These are phyloP conservation scores for Suillus alpinus DNA, from an alignment of 768 basidiomycete species.

Conservation along the genomic window DNA sequence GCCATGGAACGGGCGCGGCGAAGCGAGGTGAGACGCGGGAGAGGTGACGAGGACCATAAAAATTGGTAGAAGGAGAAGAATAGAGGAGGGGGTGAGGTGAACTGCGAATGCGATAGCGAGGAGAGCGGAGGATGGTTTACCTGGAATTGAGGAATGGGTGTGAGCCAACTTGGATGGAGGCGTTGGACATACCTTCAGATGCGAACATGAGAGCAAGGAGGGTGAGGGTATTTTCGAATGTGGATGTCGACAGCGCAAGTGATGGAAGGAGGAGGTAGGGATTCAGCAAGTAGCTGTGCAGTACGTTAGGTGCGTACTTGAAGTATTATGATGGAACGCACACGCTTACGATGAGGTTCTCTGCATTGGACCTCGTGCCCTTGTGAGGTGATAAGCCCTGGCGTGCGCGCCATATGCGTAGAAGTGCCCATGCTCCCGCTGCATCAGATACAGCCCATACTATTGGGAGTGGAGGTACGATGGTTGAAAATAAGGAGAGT, in stretches of 20 bases:
- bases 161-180: not conserved
- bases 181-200: constrained; percentile 47
- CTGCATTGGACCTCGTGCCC: not conserved
- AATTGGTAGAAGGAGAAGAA: constrained; percentile 65
- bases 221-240: constrained; percentile 73
- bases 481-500: constrained; percentile 70
- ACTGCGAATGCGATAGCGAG: constrained; percentile 68
- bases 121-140: constrained; percentile 53
- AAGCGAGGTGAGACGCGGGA: constrained; percentile 67
- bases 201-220: constrained; percentile 71
- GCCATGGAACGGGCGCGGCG: constrained; percentile 40
- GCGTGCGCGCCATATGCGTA: constrained; percentile 65
- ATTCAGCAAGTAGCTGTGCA: constrained; percentile 77
- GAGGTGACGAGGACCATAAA: constrained; percentile 59
- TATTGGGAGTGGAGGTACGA: constrained; percentile 57
- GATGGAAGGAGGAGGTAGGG: constrained; percentile 83
- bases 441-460: constrained; percentile 74
- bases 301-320: constrained; percentile 10
- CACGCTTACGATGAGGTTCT: constrained; percentile 5
- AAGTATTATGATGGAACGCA: not conserved
- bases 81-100: constrained; percentile 70
- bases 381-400: constrained; percentile 52
- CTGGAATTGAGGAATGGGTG: constrained; percentile 34
- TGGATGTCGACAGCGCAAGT: constrained; percentile 78
- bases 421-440: constrained; percentile 63